phyloP scores from a whole-genome alignment of 2,329 filamentous ascomycete species.

The Lachnellula arida region DNA sequence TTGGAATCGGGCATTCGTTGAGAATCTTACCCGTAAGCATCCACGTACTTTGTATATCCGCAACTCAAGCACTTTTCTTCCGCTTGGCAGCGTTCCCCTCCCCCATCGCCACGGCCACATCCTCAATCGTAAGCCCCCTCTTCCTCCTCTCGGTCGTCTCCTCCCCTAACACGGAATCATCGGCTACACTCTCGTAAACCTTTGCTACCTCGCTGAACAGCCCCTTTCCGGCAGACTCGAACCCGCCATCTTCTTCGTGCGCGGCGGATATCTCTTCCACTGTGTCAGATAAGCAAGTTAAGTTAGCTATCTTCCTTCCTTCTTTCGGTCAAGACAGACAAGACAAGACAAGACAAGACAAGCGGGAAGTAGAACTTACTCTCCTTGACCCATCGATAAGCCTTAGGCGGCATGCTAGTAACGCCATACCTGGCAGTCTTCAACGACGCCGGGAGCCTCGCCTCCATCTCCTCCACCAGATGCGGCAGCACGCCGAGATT shows the following conservation, averaged over 20 bases:
- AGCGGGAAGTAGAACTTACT: constrained; percentile 31
- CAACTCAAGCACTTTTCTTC: constrained; percentile 29
- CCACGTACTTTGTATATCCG: no score
- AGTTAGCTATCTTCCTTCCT: neutral
- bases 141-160: constrained; percentile 54
- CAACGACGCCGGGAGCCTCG: constrained; percentile 44
- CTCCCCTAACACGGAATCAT: constrained; percentile 54
- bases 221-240: constrained; percentile 36
- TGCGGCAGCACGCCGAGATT: constrained; percentile 57
- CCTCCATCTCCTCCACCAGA: constrained; percentile 51
- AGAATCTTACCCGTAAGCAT: no score
- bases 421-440: constrained; percentile 47
- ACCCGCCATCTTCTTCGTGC: constrained; percentile 61
- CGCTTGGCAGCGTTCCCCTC: constrained; percentile 45
- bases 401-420: constrained; percentile 66
- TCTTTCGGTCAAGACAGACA: neutral
- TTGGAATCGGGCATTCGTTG: no score
- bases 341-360: no score
- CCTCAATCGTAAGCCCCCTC: constrained; percentile 52
- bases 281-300: neutral
- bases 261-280: constrained; percentile 68
- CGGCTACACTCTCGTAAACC: constrained; percentile 57
- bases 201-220: constrained; percentile 57
- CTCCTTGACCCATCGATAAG: constrained; percentile 72
- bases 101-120: constrained; percentile 47